These are phyloP conservation scores for Wallacemonas sp. DNA, from an alignment of 208 protist species.

Conservation along the genomic window DNA sequence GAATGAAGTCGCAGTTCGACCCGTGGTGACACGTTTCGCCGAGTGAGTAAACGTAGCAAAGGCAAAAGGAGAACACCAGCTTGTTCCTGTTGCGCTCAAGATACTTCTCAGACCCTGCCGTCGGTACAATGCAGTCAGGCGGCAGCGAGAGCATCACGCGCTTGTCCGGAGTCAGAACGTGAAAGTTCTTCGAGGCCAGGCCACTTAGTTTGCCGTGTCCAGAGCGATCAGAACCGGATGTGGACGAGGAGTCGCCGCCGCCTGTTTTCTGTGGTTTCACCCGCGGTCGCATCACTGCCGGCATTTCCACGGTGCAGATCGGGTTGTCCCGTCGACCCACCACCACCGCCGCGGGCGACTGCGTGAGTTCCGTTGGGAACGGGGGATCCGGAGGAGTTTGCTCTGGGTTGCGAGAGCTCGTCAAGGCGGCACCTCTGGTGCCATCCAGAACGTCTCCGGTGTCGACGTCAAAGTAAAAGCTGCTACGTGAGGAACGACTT, in stretches of 20 bases:
- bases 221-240: neutral
- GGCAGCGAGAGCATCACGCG: constrained; percentile 59
- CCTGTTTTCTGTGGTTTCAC: neutral
- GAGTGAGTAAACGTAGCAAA: constrained; percentile 53
- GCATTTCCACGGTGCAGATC: neutral
- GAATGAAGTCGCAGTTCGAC: constrained; percentile 60
- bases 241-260: neutral
- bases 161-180: constrained; percentile 68
- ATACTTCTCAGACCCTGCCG: constrained; percentile 50
- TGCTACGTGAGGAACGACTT: neutral
- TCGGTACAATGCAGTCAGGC: constrained; percentile 43
- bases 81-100: constrained; percentile 32
- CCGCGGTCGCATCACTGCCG: neutral
- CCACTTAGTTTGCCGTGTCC: constrained; percentile 8
- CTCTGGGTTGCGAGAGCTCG: no score
- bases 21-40: constrained; percentile 44
- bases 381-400: no score
- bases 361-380: no score
- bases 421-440: no score
- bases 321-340: neutral
- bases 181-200: constrained; percentile 39
- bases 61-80: constrained; percentile 56
- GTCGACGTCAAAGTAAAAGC: constrained; percentile 7
- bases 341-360: neutral
- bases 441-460: neutral